Evolutionary conservation across 1,284 basidiomycete species (phyloP), one percentile per base, ranked within the genome.

Genomic region (Rhodotorula sp.): DNA sequence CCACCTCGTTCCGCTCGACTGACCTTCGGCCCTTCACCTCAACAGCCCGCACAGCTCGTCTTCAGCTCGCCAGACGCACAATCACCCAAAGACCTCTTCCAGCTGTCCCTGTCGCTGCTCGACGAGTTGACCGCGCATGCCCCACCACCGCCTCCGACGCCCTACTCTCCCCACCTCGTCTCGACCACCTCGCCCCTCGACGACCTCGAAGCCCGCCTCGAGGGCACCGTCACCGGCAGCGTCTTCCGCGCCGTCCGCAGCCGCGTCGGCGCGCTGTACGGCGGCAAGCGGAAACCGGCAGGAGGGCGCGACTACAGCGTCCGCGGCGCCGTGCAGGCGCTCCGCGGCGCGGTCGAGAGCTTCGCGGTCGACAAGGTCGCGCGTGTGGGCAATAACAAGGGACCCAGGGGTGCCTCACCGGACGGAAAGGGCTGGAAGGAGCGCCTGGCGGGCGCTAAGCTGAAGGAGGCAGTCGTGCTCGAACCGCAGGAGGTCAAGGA

Each of bases 151-250:
- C 53, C 65, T 3, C 55, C 66, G 7, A 52, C 71, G 7, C 52
- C 65, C 44, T 68, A 68, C 61, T 63, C 67, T 13, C 61, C 54
- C 12, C 42, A 56, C 58, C 66, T 54, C 56, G 53, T 46, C 55
- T n/a, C n/a, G 19, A 16, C 45, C 45, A 34, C n/a, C 60, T 59
- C 61, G 25, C 64, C 70, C 17, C 67, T 74, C 67, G 73, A 74
- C 55, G n/a, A n/a, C 9, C 63, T 75, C 61, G 65, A 70, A 27
- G 13, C 41, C 12, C 55, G 50, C 4, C 59, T 70, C 44, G 61
- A 25, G 44, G 25, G 46, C n/a, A 42, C 48, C 41, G 16, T 41
- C n/a, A 49, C 63, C 14, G 57, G 61, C 4, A 12, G 27, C 7
- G 46, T 56, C 64, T 16, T 71, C 13, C 52, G 55, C 1, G 14